Conservation (phyloP, 306 rosid genomes). For the Corylus americana region DNA sequence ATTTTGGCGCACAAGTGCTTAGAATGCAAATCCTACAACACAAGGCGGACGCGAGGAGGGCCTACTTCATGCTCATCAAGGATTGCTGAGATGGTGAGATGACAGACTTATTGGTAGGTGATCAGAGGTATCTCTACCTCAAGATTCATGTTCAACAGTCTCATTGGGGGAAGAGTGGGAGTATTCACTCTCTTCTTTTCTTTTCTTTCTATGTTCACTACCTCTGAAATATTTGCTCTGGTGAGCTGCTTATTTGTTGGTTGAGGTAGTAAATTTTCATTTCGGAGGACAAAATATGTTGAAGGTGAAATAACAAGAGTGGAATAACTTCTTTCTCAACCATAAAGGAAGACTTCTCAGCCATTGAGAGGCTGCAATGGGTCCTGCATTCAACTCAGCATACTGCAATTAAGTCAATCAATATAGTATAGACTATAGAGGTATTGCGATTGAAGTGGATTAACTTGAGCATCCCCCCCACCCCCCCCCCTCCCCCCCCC, state of each 20-base stretch:
- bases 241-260: background rate
- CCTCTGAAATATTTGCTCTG: too few relatives aligned
- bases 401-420: constrained; percentile 22
- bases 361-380: constrained; percentile 3
- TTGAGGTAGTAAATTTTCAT: background rate
- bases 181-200: background rate
- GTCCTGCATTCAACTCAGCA: constrained; percentile 42
- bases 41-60: constrained; percentile 56
- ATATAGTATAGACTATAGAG: too few relatives aligned
- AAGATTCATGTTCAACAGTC: background rate
- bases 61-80: constrained; percentile 52
- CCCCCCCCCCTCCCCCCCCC: too few relatives aligned
- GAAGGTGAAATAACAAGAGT: too few relatives aligned
- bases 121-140: background rate
- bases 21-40: constrained; percentile 56
- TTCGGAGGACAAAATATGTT: background rate
- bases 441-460: too few relatives aligned
- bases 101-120: constrained; percentile 3
- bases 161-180: background rate
- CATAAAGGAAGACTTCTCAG: background rate
- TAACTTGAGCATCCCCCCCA: too few relatives aligned
- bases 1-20: constrained; percentile 51
- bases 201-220: too few relatives aligned
- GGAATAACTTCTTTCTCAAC: background rate
- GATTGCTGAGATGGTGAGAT: constrained; percentile 41